Percentiles rank a stretch among this genome's conserved stretches.
Conservation (phyloP, 495 filamentous ascomycete genomes). For the Cladorrhinum samala region DNA sequence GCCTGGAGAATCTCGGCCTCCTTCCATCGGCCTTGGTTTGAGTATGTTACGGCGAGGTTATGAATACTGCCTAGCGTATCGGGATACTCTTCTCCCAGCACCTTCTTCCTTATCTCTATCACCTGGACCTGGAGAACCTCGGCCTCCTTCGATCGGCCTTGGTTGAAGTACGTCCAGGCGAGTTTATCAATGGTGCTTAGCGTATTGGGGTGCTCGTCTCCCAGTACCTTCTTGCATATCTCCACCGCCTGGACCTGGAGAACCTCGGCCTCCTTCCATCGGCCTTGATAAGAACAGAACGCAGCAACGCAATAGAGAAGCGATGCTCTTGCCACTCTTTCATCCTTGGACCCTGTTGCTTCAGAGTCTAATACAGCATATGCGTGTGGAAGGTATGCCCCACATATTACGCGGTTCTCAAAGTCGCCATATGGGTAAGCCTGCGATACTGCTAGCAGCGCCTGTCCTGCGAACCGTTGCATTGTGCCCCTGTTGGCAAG, state of each 20-base stretch:
- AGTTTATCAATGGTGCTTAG: background rate
- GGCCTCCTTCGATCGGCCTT: conserved; percentile 35
- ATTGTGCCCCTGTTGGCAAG: conserved; percentile 23
- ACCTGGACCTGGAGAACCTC: conserved; percentile 25
- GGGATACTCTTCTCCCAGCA: conserved; percentile 36
- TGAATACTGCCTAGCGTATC: conserved; percentile 33
- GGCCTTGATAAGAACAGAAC: background rate
- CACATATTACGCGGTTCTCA: conserved; percentile 33
- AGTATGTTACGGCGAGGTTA: conserved; percentile 34
- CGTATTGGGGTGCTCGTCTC: background rate
- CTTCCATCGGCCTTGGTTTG: background rate
- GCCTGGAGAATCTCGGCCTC: too few relatives aligned
- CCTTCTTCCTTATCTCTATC: conserved; percentile 26
- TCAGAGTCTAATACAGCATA: conserved; percentile 18
- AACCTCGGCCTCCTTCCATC: background rate
- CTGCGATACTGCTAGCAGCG: conserved; percentile 26
- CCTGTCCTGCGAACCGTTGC: conserved; percentile 24
- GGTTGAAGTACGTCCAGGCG: conserved; percentile 2
- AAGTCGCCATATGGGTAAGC: conserved; percentile 29
- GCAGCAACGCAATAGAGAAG: background rate
- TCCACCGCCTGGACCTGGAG: background rate
- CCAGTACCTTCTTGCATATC: background rate
- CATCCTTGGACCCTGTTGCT: conserved; percentile 5
- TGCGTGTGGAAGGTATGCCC: conserved; percentile 34
- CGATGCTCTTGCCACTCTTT: conserved; percentile 8